phyloP scores from a whole-genome alignment of 139 green algal species.

The Chlamydomonas sphaeroides region DNA sequence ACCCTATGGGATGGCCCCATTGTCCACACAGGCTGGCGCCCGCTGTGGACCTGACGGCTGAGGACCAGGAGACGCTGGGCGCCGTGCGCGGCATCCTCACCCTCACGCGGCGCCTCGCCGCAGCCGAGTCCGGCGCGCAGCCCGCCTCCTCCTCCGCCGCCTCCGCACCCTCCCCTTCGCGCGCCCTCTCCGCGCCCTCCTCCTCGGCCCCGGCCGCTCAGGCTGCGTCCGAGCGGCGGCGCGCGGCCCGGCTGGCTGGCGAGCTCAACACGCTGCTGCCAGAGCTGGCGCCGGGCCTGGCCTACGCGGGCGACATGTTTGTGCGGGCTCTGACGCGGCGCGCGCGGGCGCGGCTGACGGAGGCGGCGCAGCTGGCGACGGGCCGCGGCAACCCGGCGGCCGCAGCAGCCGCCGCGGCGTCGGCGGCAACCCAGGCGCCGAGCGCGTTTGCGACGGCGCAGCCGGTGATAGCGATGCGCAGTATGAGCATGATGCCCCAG shows the following conservation, averaged over 20 bases:
- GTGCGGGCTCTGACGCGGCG: constrained; percentile 52
- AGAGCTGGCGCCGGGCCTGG: constrained; percentile 69
- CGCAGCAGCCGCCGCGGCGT: background rate
- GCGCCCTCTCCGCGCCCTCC: background rate
- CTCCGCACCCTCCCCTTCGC: background rate
- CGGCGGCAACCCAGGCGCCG: no score
- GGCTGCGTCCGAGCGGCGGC: background rate
- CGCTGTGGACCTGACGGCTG: constrained; percentile 50
- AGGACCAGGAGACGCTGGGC: constrained; percentile 71
- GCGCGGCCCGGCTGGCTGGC: constrained; percentile 21
- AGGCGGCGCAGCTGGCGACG: constrained; percentile 24
- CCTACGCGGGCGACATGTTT: constrained; percentile 66
- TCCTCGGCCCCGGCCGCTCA: background rate
- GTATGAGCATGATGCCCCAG: no score
- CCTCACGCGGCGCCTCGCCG: constrained; percentile 27
- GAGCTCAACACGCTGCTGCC: constrained; percentile 71
- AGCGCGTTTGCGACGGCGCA: no score
- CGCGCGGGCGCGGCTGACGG: constrained; percentile 39
- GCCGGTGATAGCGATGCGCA: no score
- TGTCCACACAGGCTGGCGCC: constrained; percentile 42
- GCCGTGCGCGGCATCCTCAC: constrained; percentile 45
- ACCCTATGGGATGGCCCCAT: no score
- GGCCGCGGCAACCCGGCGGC: background rate
- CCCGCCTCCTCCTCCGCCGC: background rate
- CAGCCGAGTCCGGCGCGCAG: background rate